Conservation (phyloP, 768 basidiomycete species). For the Tricholoma matsutake region DNA sequence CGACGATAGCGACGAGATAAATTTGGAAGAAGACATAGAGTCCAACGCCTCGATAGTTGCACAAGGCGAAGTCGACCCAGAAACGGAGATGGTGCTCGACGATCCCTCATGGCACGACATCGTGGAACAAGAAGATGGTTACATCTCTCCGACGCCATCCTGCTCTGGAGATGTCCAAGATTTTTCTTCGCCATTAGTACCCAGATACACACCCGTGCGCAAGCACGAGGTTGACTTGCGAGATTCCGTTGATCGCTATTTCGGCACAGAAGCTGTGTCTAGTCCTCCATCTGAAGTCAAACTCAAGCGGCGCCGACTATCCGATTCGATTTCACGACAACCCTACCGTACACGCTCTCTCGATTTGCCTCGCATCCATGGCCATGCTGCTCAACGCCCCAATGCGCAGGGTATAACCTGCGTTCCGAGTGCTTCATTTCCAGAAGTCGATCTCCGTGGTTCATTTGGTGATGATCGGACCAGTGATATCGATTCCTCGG, state of each 20-base stretch:
- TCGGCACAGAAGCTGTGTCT: conserved; percentile 52
- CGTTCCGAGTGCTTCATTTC: conserved; percentile 8
- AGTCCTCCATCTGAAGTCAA: conserved; percentile 34
- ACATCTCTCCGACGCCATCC: conserved; percentile 68
- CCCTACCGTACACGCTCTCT: conserved; percentile 13
- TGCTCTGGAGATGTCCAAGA: conserved; percentile 57
- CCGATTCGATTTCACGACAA: conserved; percentile 3
- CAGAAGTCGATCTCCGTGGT: conserved; percentile 44
- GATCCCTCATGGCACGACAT: conserved; percentile 38
- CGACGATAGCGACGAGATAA: conserved; percentile 21
- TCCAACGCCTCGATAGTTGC: conserved; percentile 35
- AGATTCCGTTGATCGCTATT: conserved; percentile 36
- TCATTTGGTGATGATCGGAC: conserved; percentile 40
- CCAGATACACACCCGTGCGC: conserved; percentile 12
- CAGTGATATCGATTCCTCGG: conserved; percentile 44
- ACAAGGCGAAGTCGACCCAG: conserved; percentile 34
- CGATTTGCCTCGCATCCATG: conserved; percentile 10
- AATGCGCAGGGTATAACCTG: neutral
- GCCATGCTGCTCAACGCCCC: neutral
- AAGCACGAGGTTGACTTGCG: conserved; percentile 1
- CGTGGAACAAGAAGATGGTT: conserved; percentile 78
- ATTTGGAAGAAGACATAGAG: conserved; percentile 17
- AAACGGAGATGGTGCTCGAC: conserved; percentile 39
- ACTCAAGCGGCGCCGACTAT: conserved; percentile 8
- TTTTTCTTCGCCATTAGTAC: conserved; percentile 60